A percentile compares a stretch with the other conserved stretches of the same genome.
These are phyloP conservation scores for Rickenella mellea DNA, from an alignment of 768 basidiomycete species.

Conservation along the genomic window DNA sequence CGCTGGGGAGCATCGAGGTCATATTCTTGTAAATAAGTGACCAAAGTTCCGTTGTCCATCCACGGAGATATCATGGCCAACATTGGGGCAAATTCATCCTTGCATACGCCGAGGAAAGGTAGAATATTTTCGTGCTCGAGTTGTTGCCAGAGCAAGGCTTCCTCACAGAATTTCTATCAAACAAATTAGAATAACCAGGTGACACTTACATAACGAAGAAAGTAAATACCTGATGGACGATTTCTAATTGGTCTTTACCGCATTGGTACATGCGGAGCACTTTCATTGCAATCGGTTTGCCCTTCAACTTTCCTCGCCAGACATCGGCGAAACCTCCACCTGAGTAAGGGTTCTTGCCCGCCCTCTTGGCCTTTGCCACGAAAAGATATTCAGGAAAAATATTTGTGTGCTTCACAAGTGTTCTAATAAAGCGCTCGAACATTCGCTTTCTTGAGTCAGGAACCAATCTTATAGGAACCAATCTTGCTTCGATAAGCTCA, in stretches of 20 bases:
- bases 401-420: conserved; percentile 15
- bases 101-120: background rate
- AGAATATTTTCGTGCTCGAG: background rate
- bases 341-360: conserved; percentile 14
- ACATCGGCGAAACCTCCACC: conserved; percentile 23
- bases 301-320: conserved; percentile 13
- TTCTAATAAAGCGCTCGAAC: background rate
- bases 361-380: conserved; percentile 13
- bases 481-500: no score
- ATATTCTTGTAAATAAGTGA: background rate
- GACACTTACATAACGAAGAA: no score
- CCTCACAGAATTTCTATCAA: background rate
- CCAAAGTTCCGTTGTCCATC: background rate
- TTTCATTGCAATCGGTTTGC: conserved; percentile 18
- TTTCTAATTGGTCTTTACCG: no score
- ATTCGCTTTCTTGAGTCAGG: no score
- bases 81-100: background rate
- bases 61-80: background rate
- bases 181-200: no score
- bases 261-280: conserved; percentile 17
- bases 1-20: background rate
- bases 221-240: no score
- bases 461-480: no score
- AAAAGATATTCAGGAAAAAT: conserved; percentile 17
- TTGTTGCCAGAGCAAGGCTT: background rate